Conservation (phyloP, 192 early-diverging fungal genomes). For the Spinellus fusiger region DNA sequence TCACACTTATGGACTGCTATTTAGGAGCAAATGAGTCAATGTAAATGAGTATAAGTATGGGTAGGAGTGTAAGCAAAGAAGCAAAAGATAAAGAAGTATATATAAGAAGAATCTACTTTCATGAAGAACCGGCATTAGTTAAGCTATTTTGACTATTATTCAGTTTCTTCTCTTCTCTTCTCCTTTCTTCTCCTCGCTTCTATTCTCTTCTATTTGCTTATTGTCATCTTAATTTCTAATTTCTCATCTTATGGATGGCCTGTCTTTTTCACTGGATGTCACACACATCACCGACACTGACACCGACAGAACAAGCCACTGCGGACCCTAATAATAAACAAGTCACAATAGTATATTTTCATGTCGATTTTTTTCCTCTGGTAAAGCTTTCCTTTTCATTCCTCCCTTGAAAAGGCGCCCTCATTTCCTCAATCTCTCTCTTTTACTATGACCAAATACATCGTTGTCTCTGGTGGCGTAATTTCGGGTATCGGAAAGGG, state of each 20-base stretch:
- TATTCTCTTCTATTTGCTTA: too few species aligned
- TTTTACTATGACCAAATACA: constrained; percentile 78
- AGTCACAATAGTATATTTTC: constrained; percentile 1
- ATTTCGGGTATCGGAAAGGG: constrained; percentile 99
- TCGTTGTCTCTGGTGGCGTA: constrained; percentile 96
- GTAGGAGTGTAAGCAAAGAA: too few species aligned
- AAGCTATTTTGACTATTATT: too few species aligned
- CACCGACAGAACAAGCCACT: not conserved
- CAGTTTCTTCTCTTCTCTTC: too few species aligned
- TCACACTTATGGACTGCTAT: not conserved
- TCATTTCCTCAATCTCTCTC: not conserved
- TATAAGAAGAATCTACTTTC: too few species aligned
- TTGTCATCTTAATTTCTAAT: too few species aligned
- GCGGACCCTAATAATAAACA: not conserved
- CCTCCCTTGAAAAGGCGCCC: not conserved
- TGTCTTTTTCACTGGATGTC: not conserved
- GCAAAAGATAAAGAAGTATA: too few species aligned
- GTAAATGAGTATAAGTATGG: too few species aligned
- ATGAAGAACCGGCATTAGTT: too few species aligned
- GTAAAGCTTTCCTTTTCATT: not conserved
- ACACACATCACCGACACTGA: not conserved
- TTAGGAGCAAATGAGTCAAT: too few species aligned
- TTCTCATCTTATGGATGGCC: too few species aligned
- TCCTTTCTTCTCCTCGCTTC: too few species aligned
- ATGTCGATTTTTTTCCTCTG: not conserved